Evolutionary conservation across 352 stramenopile species (phyloP), one percentile per base, ranked within the genome.

Genomic region (Albugo laibachii): DNA sequence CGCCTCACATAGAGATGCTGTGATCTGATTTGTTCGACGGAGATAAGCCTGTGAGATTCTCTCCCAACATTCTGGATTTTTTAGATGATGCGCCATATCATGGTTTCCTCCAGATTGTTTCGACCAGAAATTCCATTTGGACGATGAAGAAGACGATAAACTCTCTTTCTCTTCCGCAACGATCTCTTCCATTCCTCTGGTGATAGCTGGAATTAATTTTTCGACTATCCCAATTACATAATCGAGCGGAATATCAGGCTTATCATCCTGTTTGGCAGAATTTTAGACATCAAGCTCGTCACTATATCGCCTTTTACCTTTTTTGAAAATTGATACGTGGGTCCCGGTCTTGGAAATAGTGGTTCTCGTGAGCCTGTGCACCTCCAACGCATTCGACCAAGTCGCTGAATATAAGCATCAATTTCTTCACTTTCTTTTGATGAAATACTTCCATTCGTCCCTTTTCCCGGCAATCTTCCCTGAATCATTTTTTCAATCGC

Each of bases 311-410:
- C 24, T 31, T 31, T 31, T 31, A 31, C 24, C 24, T 31, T 31
- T 31, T 31, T 31, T 31, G 24, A 31, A 31, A 31, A 31, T 8
- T 31, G 24, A 31, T 31, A 8, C 3, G 24, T 31, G 24, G 24
- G 24, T 31, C 24, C 24, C 24, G 24, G 50, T 35, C 59, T 58
- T 47, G 62, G 68, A 36, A 85, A 77, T 43, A 83, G 55, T 44
- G 73, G 69, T 27, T 88, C 63, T 34, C 76, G 72, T 20, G 76
- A 85, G 38, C 76, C 76, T 18, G 76, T 88, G 42, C 76, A 73
- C 40, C 81, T 78, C 76, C 76, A 88, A 45, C 76, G 56, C 57
- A 88, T 59, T 11, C 76, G 69, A 36, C 66, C 73, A 13, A 88
- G 63, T 37, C 69, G 70, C 18, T 66, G 62, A 37, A 88, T 73